Evolutionary conservation across 352 stramenopile genomes (phyloP).

Genomic region (Pythium insidiosum): DNA sequence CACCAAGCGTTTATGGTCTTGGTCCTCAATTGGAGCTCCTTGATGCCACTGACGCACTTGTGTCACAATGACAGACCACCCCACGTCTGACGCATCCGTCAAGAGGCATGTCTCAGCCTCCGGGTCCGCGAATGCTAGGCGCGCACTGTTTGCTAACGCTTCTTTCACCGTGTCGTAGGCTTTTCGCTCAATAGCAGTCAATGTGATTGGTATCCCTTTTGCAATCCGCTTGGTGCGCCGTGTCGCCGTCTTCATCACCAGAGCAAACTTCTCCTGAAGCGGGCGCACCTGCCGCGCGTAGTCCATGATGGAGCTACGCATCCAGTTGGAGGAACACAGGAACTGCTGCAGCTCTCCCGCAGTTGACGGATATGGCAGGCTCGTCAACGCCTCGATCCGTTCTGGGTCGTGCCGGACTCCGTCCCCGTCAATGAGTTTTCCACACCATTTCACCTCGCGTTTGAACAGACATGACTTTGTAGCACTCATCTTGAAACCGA

Average conservation of each 20-base stretch:
- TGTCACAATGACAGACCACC: constrained; percentile 13
- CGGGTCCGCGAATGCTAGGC: not conserved
- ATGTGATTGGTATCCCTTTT: not conserved
- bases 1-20: constrained; percentile 8
- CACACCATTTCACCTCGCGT: constrained; percentile 8
- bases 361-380: not conserved
- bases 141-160: not conserved
- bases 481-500: constrained; percentile 9
- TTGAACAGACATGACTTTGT: constrained; percentile 4
- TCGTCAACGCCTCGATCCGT: not conserved
- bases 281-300: constrained; percentile 8
- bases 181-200: not conserved
- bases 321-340: constrained; percentile 10
- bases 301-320: constrained; percentile 9
- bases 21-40: constrained; percentile 1
- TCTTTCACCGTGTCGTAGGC: constrained; percentile 1
- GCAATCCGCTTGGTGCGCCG: constrained; percentile 2
- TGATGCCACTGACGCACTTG: constrained; percentile 4
- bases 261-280: constrained; percentile 4
- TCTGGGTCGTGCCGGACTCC: constrained; percentile 4
- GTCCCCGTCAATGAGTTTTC: not conserved
- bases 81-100: constrained; percentile 10
- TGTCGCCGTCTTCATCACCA: not conserved
- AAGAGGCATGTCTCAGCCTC: constrained; percentile 2
- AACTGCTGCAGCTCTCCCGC: constrained; percentile 11